Conservation (phyloP, 352 stramenopile species). For the Phytophthora quininea region DNA sequence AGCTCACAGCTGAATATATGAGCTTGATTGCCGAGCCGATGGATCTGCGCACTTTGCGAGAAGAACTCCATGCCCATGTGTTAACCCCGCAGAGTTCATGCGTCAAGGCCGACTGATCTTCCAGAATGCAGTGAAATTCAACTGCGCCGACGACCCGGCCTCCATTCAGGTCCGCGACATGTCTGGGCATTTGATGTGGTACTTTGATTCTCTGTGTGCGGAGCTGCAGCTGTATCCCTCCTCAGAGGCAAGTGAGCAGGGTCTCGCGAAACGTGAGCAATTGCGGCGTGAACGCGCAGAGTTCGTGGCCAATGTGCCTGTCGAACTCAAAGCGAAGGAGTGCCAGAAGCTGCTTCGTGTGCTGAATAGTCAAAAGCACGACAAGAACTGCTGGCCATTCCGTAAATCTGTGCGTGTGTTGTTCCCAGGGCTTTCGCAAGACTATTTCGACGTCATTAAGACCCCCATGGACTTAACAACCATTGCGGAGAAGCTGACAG, state of each 20-base stretch:
- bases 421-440: conserved; percentile 69
- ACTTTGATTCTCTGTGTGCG: conserved; percentile 84
- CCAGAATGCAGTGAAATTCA: conserved; percentile 85
- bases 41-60: conserved; percentile 76
- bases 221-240: conserved; percentile 53
- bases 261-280: conserved; percentile 43
- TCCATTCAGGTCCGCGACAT: conserved; percentile 84
- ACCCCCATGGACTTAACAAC: conserved; percentile 83
- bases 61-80: conserved; percentile 63
- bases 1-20: conserved; percentile 68
- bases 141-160: conserved; percentile 69
- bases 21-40: conserved; percentile 79
- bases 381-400: conserved; percentile 90
- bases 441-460: conserved; percentile 88
- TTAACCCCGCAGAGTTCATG: conserved; percentile 64
- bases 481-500: conserved; percentile 66
- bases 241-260: conserved; percentile 30
- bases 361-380: conserved; percentile 87
- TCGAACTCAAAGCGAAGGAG: conserved; percentile 86
- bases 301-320: conserved; percentile 53
- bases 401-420: conserved; percentile 76
- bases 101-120: conserved; percentile 81
- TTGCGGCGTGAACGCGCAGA: conserved; percentile 60
- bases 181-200: conserved; percentile 80
- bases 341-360: conserved; percentile 79